Percentiles rank a stretch among this genome's conserved stretches.
Evolutionary conservation across 75 land plant species (phyloP).

Genomic region (Gnetum montanum): DNA sequence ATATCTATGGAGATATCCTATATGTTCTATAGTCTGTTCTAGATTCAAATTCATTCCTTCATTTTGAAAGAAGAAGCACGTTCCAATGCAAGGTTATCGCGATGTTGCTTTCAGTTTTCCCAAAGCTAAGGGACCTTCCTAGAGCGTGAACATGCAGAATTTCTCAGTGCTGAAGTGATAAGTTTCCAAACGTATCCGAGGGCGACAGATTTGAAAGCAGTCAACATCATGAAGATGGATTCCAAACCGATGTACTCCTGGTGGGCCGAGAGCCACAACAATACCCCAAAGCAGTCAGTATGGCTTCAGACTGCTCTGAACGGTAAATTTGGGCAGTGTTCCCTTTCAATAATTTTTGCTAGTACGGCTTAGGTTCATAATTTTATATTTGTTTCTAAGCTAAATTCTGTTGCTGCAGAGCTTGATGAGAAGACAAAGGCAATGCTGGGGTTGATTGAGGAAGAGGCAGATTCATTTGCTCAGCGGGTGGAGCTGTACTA

Average conservation of each 20-base stretch:
- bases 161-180: too few relatives aligned
- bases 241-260: conserved; percentile 16
- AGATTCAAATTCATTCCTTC: too few relatives aligned
- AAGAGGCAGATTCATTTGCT: conserved; percentile 88
- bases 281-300: conserved; percentile 12
- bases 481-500: conserved; percentile 87
- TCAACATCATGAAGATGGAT: background rate
- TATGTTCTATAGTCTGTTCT: too few relatives aligned
- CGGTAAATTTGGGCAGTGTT: background rate
- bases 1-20: too few relatives aligned
- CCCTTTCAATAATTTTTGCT: background rate
- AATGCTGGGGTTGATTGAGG: conserved; percentile 72
- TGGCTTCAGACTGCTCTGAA: conserved; percentile 23
- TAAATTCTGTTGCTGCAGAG: conserved; percentile 21
- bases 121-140: too few relatives aligned
- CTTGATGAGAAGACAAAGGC: conserved; percentile 59
- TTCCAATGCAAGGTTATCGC: too few relatives aligned
- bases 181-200: too few relatives aligned
- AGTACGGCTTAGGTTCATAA: background rate
- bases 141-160: too few relatives aligned
- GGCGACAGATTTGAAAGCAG: too few relatives aligned
- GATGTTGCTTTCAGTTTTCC: too few relatives aligned
- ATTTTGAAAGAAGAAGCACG: too few relatives aligned
- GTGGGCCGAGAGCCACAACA: conserved; percentile 36
- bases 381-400: background rate